Evolutionary conservation across 805 yeast genomes (phyloP).

Genomic region (Wickerhamomyces canadensis): DNA sequence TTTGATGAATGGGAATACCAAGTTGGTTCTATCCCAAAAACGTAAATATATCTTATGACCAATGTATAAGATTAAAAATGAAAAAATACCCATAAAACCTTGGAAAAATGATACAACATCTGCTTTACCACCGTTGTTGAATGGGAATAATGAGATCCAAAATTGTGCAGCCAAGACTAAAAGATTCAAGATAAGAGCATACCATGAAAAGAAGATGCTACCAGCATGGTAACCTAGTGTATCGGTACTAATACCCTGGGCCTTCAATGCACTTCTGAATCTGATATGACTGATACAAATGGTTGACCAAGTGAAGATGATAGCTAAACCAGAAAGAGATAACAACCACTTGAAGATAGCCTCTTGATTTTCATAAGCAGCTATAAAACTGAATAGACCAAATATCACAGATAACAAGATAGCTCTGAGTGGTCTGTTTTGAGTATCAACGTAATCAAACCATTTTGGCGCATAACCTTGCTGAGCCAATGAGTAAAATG

Average conservation of each 20-base stretch:
- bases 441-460: constrained; percentile 46
- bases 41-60: constrained; percentile 35
- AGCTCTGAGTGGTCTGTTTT: constrained; percentile 57
- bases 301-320: constrained; percentile 56
- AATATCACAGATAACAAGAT: constrained; percentile 41
- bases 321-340: constrained; percentile 56
- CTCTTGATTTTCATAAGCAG: constrained; percentile 51
- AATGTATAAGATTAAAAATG: constrained; percentile 39
- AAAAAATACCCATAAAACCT: constrained; percentile 43
- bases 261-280: constrained; percentile 51
- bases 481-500: constrained; percentile 48
- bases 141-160: constrained; percentile 60
- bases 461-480: constrained; percentile 56
- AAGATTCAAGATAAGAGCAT: constrained; percentile 41
- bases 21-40: neutral
- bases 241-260: constrained; percentile 40
- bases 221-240: constrained; percentile 51
- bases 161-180: constrained; percentile 52
- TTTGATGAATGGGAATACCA: constrained; percentile 25
- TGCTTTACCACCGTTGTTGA: constrained; percentile 34
- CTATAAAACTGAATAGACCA: constrained; percentile 59
- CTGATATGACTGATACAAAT: constrained; percentile 52
- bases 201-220: constrained; percentile 40
- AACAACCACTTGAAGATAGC: constrained; percentile 61
- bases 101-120: constrained; percentile 41